phyloP scores from a whole-genome alignment of 1,284 basidiomycete genomes.

The Puccinia hordei region DNA sequence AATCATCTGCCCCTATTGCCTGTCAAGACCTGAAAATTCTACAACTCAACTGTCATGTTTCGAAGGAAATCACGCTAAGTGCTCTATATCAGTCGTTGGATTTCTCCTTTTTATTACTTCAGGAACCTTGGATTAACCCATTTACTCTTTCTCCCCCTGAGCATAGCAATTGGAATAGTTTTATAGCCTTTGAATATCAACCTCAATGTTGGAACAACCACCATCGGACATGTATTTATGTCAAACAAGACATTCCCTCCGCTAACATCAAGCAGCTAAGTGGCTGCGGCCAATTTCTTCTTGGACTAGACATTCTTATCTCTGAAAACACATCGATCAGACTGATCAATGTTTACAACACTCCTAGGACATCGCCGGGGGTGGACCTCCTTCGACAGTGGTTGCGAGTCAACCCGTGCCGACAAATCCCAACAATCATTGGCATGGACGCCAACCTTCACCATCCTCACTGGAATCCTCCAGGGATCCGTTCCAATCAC shows the following conservation, averaged over 20 bases:
- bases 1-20: too few relatives aligned
- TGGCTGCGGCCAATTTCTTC: background rate
- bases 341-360: slow-evolving; percentile 7
- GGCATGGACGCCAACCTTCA: too few relatives aligned
- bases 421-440: background rate
- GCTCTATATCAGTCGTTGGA: background rate
- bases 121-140: slow-evolving; percentile 11
- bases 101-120: background rate
- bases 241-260: too few relatives aligned
- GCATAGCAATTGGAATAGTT: background rate
- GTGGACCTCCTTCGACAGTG: background rate
- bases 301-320: background rate
- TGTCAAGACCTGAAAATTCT: too few relatives aligned
- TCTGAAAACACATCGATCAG: background rate
- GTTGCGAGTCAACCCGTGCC: background rate
- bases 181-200: background rate
- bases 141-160: background rate
- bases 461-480: background rate
- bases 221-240: background rate
- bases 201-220: background rate
- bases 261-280: background rate
- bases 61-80: background rate
- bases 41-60: too few relatives aligned
- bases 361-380: too few relatives aligned
- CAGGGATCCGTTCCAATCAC: background rate